These are phyloP conservation scores for Penicillium hesseltinei DNA, from an alignment of 2,329 filamentous ascomycete genomes.

Conservation along the genomic window DNA sequence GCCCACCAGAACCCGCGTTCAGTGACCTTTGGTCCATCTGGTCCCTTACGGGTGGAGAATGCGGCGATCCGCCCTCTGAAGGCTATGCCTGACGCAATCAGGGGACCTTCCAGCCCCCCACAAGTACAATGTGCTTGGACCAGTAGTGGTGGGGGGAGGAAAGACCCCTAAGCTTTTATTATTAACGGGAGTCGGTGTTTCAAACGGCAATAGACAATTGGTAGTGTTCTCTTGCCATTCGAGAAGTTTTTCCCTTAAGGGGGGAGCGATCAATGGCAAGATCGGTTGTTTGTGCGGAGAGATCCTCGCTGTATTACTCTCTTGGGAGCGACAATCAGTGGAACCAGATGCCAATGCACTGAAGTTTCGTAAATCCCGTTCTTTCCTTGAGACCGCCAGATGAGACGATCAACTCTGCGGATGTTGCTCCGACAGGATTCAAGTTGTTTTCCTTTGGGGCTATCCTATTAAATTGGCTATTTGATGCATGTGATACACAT, in stretches of 20 bases:
- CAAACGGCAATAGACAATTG: neutral
- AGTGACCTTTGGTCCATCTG: slow-evolving; percentile 34
- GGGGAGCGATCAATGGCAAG: neutral
- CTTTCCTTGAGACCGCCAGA: slow-evolving; percentile 5
- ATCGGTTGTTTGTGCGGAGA: neutral
- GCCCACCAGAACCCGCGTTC: slow-evolving; percentile 31
- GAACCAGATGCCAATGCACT: slow-evolving; percentile 19
- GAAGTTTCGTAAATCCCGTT: slow-evolving; percentile 11
- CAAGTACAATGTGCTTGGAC: slow-evolving; percentile 8
- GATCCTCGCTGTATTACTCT: slow-evolving; percentile 23
- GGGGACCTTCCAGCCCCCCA: neutral
- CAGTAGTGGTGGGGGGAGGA: neutral
- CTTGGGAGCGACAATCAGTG: slow-evolving; percentile 31
- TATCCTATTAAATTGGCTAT: neutral
- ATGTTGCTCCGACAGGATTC: slow-evolving; percentile 8
- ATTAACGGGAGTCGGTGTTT: neutral
- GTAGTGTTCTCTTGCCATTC: neutral
- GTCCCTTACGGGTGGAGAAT: slow-evolving; percentile 41
- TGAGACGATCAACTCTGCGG: slow-evolving; percentile 10
- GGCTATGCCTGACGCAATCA: slow-evolving; percentile 32
- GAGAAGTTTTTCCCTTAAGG: neutral
- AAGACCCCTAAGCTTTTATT: slow-evolving; percentile 10
- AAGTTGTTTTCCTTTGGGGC: neutral
- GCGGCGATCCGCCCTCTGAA: slow-evolving; percentile 33
- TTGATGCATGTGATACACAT: neutral